phyloP scores from a whole-genome alignment of 768 basidiomycete genomes.

The Albatrellus ellisii region DNA sequence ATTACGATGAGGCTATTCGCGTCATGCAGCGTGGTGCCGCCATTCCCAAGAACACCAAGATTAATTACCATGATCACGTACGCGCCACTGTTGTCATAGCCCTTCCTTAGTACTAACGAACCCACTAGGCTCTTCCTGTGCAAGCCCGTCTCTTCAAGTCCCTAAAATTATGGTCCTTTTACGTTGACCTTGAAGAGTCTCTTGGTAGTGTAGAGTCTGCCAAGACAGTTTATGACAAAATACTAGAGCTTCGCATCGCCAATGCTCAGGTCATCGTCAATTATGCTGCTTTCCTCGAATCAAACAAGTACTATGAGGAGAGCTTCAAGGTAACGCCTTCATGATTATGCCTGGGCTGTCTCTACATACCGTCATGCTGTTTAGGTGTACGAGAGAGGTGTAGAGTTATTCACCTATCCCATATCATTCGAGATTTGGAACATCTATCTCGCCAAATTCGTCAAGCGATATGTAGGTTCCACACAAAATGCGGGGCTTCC shows the following conservation, averaged over 20 bases:
- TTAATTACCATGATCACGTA: constrained; percentile 95
- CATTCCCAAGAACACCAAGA: constrained; percentile 77
- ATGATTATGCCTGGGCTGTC: neutral
- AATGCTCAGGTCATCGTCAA: constrained; percentile 98
- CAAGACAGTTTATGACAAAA: constrained; percentile 91
- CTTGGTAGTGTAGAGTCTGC: constrained; percentile 88
- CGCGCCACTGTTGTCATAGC: constrained; percentile 16
- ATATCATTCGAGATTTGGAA: constrained; percentile 99
- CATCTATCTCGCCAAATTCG: constrained; percentile 93
- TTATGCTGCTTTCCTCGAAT: constrained; percentile 93
- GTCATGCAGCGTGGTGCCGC: constrained; percentile 96
- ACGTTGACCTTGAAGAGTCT: constrained; percentile 94
- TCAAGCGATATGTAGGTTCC: constrained; percentile 80
- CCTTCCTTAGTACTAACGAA: neutral
- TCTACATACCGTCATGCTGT: neutral
- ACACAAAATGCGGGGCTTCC: neutral
- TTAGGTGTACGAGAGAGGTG: constrained; percentile 91
- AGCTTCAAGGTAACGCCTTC: constrained; percentile 69
- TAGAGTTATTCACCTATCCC: constrained; percentile 95
- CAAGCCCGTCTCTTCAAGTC: constrained; percentile 95
- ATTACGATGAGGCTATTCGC: constrained; percentile 89
- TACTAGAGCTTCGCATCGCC: constrained; percentile 90
- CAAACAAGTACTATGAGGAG: constrained; percentile 97
- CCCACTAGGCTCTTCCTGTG: constrained; percentile 55
- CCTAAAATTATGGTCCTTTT: constrained; percentile 97